phyloP scores from a whole-genome alignment of 345 rosid genomes.

The Rhizophora mangle region DNA sequence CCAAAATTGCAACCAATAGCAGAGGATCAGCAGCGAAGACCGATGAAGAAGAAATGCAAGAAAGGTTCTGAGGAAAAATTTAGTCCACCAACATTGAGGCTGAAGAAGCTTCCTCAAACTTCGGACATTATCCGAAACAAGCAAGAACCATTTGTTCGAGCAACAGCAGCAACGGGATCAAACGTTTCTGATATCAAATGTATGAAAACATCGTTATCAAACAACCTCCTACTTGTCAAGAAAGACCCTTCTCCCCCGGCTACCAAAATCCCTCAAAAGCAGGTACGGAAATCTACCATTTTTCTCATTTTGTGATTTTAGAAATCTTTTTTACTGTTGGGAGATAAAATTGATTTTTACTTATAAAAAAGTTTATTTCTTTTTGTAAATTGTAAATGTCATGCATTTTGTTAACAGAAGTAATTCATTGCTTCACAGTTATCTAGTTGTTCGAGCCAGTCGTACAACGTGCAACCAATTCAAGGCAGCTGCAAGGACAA shows the following conservation, averaged over 20 bases:
- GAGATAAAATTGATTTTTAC: too few species aligned
- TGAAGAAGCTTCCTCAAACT: slow-evolving; percentile 44
- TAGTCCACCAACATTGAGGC: slow-evolving; percentile 13
- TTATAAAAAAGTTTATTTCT: too few species aligned
- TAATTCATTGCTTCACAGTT: slow-evolving; percentile 32
- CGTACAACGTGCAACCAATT: slow-evolving; percentile 35
- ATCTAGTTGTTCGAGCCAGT: slow-evolving; percentile 58
- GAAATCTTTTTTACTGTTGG: too few species aligned
- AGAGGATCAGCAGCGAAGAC: slow-evolving; percentile 8
- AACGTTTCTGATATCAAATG: slow-evolving; percentile 51
- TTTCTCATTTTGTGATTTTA: too few species aligned
- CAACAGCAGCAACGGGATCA: slow-evolving; percentile 35
- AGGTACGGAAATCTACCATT: slow-evolving; percentile 32
- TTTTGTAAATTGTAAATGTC: too few species aligned
- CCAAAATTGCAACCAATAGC: not conserved
- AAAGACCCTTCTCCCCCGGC: slow-evolving; percentile 64
- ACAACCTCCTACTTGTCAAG: slow-evolving; percentile 59
- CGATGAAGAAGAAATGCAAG: slow-evolving; percentile 28
- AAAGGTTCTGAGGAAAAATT: slow-evolving; percentile 17
- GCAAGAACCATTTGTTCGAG: slow-evolving; percentile 59
- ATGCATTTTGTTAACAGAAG: slow-evolving; percentile 22
- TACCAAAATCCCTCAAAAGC: slow-evolving; percentile 49
- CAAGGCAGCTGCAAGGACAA: slow-evolving; percentile 17
- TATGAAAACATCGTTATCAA: slow-evolving; percentile 56
- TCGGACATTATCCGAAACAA: slow-evolving; percentile 40